These are phyloP conservation scores for Trichosporon asahii DNA, from an alignment of 1,284 basidiomycete species.

Conservation along the genomic window DNA sequence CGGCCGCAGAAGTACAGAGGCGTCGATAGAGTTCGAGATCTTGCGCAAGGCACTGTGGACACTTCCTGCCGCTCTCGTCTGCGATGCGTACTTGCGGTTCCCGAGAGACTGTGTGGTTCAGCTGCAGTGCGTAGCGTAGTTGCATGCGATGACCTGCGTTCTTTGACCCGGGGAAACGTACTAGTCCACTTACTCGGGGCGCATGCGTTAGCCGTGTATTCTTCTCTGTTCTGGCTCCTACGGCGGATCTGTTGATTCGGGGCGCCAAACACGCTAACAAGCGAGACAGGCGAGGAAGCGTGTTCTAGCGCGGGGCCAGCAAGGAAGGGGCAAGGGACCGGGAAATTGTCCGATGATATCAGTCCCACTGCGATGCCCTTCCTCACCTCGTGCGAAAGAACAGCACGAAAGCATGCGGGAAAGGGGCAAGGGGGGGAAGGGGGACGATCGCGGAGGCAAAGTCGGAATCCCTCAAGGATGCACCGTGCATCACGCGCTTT, in stretches of 20 bases:
- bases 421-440: neutral
- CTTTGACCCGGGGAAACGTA: no score
- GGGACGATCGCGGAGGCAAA: conserved; percentile 5
- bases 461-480: neutral
- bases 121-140: no score
- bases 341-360: conserved; percentile 7
- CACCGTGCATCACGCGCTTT: neutral
- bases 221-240: no score
- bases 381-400: no score
- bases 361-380: neutral
- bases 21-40: neutral
- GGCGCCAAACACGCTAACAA: neutral
- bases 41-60: neutral
- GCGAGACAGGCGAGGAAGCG: neutral
- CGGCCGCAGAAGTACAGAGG: neutral
- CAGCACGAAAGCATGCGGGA: no score
- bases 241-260: neutral
- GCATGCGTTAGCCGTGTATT: no score
- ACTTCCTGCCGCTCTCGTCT: neutral
- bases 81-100: neutral
- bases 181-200: no score
- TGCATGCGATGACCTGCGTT: no score
- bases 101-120: neutral
- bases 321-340: neutral
- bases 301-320: neutral